Percentiles rank a stretch among this genome's conserved stretches.
These are phyloP conservation scores for Puccinia polysora DNA, from an alignment of 1,284 basidiomycete genomes.

Conservation along the genomic window DNA sequence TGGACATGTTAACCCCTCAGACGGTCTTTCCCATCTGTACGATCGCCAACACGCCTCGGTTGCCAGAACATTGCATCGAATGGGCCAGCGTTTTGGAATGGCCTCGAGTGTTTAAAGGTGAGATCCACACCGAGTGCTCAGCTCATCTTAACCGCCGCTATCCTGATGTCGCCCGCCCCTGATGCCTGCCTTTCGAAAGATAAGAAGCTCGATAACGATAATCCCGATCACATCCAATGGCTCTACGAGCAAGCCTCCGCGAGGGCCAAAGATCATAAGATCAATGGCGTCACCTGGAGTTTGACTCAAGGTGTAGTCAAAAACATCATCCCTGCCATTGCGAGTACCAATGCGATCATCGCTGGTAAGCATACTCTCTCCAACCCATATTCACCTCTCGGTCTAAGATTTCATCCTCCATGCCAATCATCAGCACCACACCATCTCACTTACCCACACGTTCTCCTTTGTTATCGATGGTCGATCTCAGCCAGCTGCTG, in stretches of 20 bases:
- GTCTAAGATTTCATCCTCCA: neutral
- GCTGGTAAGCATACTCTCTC: slow-evolving; percentile 62
- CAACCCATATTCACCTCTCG: neutral
- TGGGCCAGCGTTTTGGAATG: slow-evolving; percentile 99
- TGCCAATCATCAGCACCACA: too few relatives aligned
- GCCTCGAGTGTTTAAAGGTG: slow-evolving; percentile 83
- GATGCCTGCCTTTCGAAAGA: slow-evolving; percentile 58
- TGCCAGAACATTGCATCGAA: slow-evolving; percentile 98
- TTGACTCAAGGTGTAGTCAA: slow-evolving; percentile 98
- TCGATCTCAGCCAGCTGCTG: slow-evolving; percentile 76
- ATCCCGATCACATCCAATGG: slow-evolving; percentile 96
- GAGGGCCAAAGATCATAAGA: slow-evolving; percentile 86
- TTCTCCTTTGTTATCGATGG: neutral
- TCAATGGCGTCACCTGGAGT: slow-evolving; percentile 95
- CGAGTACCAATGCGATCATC: slow-evolving; percentile 92
- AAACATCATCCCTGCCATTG: slow-evolving; percentile 98
- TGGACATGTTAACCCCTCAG: slow-evolving; percentile 96
- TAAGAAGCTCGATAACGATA: slow-evolving; percentile 90
- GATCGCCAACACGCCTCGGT: slow-evolving; percentile 94
- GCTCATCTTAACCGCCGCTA: slow-evolving; percentile 7
- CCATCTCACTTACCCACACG: too few relatives aligned
- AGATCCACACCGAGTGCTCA: too few relatives aligned
- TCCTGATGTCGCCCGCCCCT: neutral
- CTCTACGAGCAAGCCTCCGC: slow-evolving; percentile 71
- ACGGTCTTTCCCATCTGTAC: slow-evolving; percentile 98